These are phyloP conservation scores for Leccinum sublutescens DNA, from an alignment of 768 basidiomycete species.

Conservation along the genomic window DNA sequence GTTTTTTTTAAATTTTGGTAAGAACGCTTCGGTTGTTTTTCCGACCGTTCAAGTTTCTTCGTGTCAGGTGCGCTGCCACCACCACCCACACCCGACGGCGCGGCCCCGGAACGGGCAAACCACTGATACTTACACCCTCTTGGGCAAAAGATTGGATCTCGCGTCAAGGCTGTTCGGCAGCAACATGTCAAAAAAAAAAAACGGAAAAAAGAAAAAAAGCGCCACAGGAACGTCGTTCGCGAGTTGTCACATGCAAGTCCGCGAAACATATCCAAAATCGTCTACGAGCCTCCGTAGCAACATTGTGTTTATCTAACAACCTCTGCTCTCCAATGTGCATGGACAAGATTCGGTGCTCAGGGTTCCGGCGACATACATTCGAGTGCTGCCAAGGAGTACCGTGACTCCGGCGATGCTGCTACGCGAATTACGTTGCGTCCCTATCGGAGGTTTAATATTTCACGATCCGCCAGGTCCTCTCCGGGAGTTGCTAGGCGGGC, in stretches of 20 bases:
- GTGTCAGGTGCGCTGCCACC: not conserved
- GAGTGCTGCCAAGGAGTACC: too few species aligned
- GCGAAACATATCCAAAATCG: not conserved
- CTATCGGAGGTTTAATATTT: slow-evolving; percentile 10
- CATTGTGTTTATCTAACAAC: not conserved
- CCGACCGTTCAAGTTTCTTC: not conserved
- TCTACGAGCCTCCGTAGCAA: not conserved
- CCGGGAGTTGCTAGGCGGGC: slow-evolving; percentile 34
- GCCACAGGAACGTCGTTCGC: slow-evolving; percentile 21
- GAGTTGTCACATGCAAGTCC: slow-evolving; percentile 1
- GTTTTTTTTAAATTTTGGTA: slow-evolving; percentile 2
- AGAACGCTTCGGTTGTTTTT: not conserved
- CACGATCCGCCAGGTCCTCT: slow-evolving; percentile 19
- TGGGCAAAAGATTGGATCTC: slow-evolving; percentile 17
- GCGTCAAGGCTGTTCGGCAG: slow-evolving; percentile 14
- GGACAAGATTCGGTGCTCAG: not conserved
- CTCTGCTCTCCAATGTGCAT: not conserved
- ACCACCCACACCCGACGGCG: not conserved
- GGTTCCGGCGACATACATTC: not conserved
- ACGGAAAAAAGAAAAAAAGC: slow-evolving; percentile 3
- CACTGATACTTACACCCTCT: not conserved
- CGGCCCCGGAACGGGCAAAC: not conserved
- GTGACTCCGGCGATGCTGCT: not conserved
- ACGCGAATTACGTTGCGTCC: slow-evolving; percentile 7
- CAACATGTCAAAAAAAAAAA: slow-evolving; percentile 15